Conservation (phyloP, 805 yeast species). For the Jamesozyma spencerorum region DNA sequence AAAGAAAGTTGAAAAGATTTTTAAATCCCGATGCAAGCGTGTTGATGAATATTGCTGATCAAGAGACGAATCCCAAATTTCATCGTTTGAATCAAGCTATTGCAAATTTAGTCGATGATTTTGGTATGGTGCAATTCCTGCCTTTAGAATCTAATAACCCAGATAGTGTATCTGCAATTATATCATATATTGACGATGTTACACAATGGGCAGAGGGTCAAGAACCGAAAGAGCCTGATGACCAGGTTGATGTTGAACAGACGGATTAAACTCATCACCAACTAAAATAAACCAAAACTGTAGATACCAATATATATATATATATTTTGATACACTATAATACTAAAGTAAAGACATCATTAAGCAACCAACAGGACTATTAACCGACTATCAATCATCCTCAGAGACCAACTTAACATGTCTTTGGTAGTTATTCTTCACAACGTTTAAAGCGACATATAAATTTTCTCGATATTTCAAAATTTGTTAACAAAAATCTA, state of each 20-base stretch:
- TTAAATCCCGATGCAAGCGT: conserved; percentile 87
- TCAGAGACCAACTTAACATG: no score
- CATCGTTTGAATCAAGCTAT: conserved; percentile 67
- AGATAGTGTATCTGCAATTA: conserved; percentile 68
- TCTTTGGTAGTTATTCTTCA: no score
- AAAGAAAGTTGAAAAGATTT: conserved; percentile 69
- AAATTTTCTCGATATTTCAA: no score
- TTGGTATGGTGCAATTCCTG: conserved; percentile 96
- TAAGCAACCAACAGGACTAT: no score
- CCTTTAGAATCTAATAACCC: conserved; percentile 77
- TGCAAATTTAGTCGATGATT: conserved; percentile 88
- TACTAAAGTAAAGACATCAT: no score
- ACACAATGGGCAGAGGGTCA: conserved; percentile 97
- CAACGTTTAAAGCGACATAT: no score
- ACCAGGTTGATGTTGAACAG: conserved; percentile 58
- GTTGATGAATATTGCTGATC: conserved; percentile 41
- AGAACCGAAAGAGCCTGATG: conserved; percentile 94
- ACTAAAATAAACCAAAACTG: no score
- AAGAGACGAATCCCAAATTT: conserved; percentile 46
- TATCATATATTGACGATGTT: conserved; percentile 89
- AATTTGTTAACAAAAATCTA: no score
- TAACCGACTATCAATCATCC: no score
- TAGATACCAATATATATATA: neutral
- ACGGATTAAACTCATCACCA: conserved; percentile 2
- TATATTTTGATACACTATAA: no score